Percentiles rank a stretch among this genome's conserved stretches.
Evolutionary conservation across 1,139 yeast genomes (phyloP).

Genomic region (Suhomyces bolitotheri): DNA sequence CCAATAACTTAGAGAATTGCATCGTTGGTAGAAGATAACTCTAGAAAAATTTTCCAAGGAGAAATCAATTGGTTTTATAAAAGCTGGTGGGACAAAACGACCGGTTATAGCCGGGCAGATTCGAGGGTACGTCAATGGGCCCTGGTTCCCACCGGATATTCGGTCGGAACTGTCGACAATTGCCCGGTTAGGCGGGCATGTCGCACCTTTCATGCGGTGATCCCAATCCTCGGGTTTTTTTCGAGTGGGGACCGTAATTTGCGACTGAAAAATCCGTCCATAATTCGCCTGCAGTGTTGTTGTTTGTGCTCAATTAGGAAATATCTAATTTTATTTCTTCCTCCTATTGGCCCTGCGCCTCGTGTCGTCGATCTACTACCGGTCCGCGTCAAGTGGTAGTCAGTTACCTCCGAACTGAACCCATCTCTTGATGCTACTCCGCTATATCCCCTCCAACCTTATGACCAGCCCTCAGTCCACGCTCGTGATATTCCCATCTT

Average conservation of each 20-base stretch:
- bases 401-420: too few relatives aligned
- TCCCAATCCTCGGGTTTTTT: slow-evolving; percentile 4
- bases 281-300: not conserved
- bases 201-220: slow-evolving; percentile 2
- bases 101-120: too few relatives aligned
- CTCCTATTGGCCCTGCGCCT: not conserved
- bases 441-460: too few relatives aligned
- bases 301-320: slow-evolving; percentile 2
- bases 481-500: not conserved
- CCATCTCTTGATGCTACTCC: too few relatives aligned
- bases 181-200: too few relatives aligned
- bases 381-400: too few relatives aligned
- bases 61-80: slow-evolving; percentile 12
- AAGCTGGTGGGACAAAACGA: slow-evolving; percentile 6
- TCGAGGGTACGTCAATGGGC: too few relatives aligned
- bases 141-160: too few relatives aligned
- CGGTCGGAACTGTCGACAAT: too few relatives aligned
- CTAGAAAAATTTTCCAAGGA: slow-evolving; percentile 6
- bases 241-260: not conserved
- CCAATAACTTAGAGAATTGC: slow-evolving; percentile 53
- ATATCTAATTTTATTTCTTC: not conserved
- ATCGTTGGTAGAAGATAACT: slow-evolving; percentile 24
- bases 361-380: not conserved
- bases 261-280: not conserved
- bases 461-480: not conserved